Evolutionary conservation across 805 yeast genomes (phyloP), one percentile per base, ranked within the genome.

Genomic region (Ogataea henricii): DNA sequence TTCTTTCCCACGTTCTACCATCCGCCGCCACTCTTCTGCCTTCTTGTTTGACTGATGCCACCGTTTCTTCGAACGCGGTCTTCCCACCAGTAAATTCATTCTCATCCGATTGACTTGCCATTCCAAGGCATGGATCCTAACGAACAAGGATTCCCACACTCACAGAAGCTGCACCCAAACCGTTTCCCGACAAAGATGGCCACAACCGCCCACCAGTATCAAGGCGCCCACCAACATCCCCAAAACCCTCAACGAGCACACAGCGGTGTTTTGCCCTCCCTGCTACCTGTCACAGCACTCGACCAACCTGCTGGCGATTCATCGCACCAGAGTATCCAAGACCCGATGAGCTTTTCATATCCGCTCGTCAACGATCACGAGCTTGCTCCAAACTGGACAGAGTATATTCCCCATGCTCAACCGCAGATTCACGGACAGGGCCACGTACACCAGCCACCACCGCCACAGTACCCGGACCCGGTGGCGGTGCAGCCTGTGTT

Each of bases 381-480:
- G 18, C 9, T 42, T n/a, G n/a, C n/a, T 3, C 30, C 29, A 3
- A n/a, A 22, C 21, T 42, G 46, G 46, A 3, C 46, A n/a, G 40
- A 42, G 3, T 42, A 42, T 23, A 33, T 34, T 9, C 18, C 34
- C 4, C 16, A 30, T 8, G 8, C 8, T 14, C 34, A 30, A 4
- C 4, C 16, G 3, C 39, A 35, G 7, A 35, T n/a, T 16, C 32
- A 13, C 20, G 7, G 8, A 18, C 26, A 27, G n/a, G 9, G n/a
- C 4, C 32, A 14, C 16, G 13, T 3, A 2, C 35, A 25, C 12
- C 26, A 18, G 10, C 48, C 29, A 23, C 27, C 20, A 17, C 48
- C 13, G 6, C 32, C 18, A 25, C 45, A 42, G 30, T 25, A 21
- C 18, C 9, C 17, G 9, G 34, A 30, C 16, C 34, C n/a, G 18